Evolutionary conservation across 108 stramenopile genomes (phyloP), one percentile per base, ranked within the genome.

Genomic region (Aurantiochytrium sp.): DNA sequence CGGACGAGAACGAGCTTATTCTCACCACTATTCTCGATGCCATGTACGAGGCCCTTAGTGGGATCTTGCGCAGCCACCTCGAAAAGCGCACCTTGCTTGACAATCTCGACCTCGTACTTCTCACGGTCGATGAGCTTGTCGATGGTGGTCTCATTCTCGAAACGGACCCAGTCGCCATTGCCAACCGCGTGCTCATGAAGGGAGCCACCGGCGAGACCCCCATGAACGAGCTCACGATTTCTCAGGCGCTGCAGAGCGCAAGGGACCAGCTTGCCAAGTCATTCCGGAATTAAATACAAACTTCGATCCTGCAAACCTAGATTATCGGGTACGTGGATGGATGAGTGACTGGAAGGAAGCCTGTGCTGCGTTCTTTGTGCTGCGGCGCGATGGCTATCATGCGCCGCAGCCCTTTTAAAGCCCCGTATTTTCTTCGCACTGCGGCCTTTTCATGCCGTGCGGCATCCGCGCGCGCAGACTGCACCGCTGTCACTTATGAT

Each of bases 81-180:
- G 93, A 92, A 57, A 87, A 89, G n/a, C 89, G 91, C n/a, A 91
- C 92, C 23, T 87, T 93, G 28, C 90, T 93, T 6, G 92, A 93
- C 19, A 93, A 93, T 58, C 60, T 93, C 44, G 92, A 91, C n/a
- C 60, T 91, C 71, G 91, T 93, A 25, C 44, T 93, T 59, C 87
- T 93, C n/a, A n/a, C 92, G 16, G 87, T 90, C 44, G 93, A 93
- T 90, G 93, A 93, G 90, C 73, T 93, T 12, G 90, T 92, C 12
- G 93, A 93, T 35, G 91, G 89, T 3, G 93, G 93, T 3, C 90
- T 58, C 51, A 93, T 93, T 6, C 88, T 93, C 57, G 92, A 93
- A 60, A 90, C 90, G 44, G 92, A 93, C 58, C 88, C 92, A 4
- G 19, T 29, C 8, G 91, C 92, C 58, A 92, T 93, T 19, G 89